phyloP scores from a whole-genome alignment of 805 yeast genomes.

The Yarrowia phangngaensis region DNA sequence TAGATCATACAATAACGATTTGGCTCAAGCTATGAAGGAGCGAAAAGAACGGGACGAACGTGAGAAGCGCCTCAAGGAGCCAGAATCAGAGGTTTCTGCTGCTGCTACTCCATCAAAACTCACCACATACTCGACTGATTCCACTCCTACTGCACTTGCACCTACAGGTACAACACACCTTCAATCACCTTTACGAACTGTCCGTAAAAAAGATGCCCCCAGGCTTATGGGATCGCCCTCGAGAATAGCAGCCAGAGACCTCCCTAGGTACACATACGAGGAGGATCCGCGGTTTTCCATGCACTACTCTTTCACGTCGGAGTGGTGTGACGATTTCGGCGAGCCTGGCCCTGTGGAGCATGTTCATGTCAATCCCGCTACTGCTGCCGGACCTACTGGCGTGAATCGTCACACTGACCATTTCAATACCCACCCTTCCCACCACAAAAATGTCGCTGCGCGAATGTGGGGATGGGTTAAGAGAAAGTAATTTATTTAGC shows the following conservation, averaged over 20 bases:
- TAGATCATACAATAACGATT: constrained; percentile 29
- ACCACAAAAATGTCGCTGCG: constrained; percentile 28
- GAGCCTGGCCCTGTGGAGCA: constrained; percentile 39
- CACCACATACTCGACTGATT: no score
- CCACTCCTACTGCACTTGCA: constrained; percentile 13
- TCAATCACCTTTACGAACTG: constrained; percentile 20
- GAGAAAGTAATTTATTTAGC: constrained; percentile 26
- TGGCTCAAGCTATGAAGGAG: constrained; percentile 25
- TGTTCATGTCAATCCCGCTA: constrained; percentile 9
- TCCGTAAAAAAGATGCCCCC: constrained; percentile 21
- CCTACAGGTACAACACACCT: constrained; percentile 1
- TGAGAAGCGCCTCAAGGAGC: not conserved
- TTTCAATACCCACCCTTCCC: constrained; percentile 24
- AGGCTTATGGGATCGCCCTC: constrained; percentile 20
- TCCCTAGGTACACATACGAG: constrained; percentile 19
- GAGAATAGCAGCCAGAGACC: constrained; percentile 6
- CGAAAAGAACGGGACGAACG: constrained; percentile 25
- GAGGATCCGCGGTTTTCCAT: constrained; percentile 16
- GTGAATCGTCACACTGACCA: constrained; percentile 5
- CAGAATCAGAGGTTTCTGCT: not conserved
- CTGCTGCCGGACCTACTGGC: constrained; percentile 18
- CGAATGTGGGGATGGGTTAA: constrained; percentile 36
- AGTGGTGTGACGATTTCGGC: constrained; percentile 30
- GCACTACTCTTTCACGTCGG: constrained; percentile 12
- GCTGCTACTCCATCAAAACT: no score